Base-by-base conservation (phyloP, 768 basidiomycete species). In the Boletus bicolor region DNA sequence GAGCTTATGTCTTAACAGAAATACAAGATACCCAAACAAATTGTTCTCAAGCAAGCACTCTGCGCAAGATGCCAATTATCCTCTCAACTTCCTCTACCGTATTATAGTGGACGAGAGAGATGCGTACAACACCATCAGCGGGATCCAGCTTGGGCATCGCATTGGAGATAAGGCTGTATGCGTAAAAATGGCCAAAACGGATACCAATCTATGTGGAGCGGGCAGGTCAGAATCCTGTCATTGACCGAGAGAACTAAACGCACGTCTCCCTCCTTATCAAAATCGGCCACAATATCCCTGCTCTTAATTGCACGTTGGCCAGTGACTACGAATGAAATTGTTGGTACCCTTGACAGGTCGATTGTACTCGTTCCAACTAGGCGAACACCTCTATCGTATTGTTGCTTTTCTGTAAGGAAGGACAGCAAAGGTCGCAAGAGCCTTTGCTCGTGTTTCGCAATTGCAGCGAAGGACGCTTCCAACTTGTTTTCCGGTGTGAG, bases 91-190 rank as follows among this genome's bases (percentile, higher is more conserved):
- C 87, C 55, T 83, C 79, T 4, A 86, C 73, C 0, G 89, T 91
- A 64, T 91, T 90, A 62, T 91, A 89, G 61, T 91, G 90, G 24
- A 89, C 87, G 28, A 91, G 67, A 2, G 87, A 89, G 52, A 91
- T 82, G 4, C 90, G 80, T 21, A 90, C 85, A 4, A 88, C 84
- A 0, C 83, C 87, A 55, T 90, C 87, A 0, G 78, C 75, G 1
- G 76, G 66, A 61, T 87, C 81, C 44, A 87, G 56, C 57, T 81
- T 82, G 8, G 87, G 86, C 17, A 66, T 67, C 9, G 87, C 71
- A 28, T 72, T 70, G 7, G 77, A 73, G 9, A 87, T 70, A 15
- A 89, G 72, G 0, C 81, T 82, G 64, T 86, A 86, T 4, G 89
- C 87, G 64, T 91, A 90, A 64, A 86, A 90, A 65, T 91, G 85